Base-by-base conservation (phyloP, 2,329 filamentous ascomycete genomes). In the Drechslerella dactyloides region DNA sequence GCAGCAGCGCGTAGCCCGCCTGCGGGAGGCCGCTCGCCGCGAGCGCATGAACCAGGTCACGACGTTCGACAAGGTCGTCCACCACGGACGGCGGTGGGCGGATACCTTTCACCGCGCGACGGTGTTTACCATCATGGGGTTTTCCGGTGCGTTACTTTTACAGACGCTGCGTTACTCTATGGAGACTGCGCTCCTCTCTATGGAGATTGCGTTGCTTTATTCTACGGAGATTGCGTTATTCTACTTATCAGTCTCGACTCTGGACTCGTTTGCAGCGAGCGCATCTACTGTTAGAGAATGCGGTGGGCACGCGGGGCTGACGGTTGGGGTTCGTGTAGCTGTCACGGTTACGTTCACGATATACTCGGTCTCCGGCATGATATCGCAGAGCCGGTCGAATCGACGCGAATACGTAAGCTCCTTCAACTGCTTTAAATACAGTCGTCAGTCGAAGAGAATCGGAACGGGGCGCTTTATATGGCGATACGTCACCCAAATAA, bases 81-180 rank as follows among this genome's bases (percentile, higher is more conserved):
- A 83, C 56, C 77, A 81, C 53, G 85, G 85, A 17, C 80, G 85
- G 66, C 78, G 80, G 74, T 83, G 83, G 78, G 86, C 87, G 66
- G 87, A 89, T 79, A 81, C 82, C 73, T 83, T 84, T 57, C 87
- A 89, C 79, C 83, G 84, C 75, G 80, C 82, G 58, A 86, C 86
- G 74, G 85, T 86, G 19, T 83, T 85, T 75, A 82, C 82, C 23
- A 80, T 89, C 72, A 86, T 89, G 75, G 83, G 84, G 55, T 82
- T 86, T 74, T 86, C 84, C n/a, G 84, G 85, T 86, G 53, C 24
- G 63, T 66, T 23, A 17, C 21, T 30, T 48, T 44, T 30, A n/a
- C n/a, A n/a, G n/a, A n/a, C n/a, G n/a, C n/a, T 30, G 13, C 2
- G 7, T 37, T 56, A 75, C 73, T 76, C 27, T 44, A 15, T 30